Evolutionary conservation across 148 eudicot genomes (phyloP), one percentile per base, ranked within the genome.

Genomic region (Camellia granthamiana): DNA sequence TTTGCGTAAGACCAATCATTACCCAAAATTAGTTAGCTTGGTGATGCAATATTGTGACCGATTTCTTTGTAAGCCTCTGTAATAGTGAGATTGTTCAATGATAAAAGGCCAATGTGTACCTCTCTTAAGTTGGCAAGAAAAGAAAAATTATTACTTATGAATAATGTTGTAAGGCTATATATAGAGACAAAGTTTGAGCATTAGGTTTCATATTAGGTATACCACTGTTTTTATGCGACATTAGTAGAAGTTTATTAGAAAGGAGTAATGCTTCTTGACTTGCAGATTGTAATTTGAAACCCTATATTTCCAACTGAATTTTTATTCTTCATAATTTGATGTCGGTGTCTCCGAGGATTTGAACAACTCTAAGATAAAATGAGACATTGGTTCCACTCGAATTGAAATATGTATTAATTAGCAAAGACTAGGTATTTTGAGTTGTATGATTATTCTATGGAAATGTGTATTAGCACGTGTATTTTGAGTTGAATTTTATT

Each of bases 51-150:
- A 30, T 30, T 30, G 30, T 1, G 1, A 18, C 10, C 30, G 16
- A 70, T 70, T 49, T 38, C 49, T 13, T 70, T 70, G 49, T 47
- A 38, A 47, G 74, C 73, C 72, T 69, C 73, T 69, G 73, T 69
- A 46, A 46, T 69, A 69, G 52, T 13, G 14, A 69, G 18, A 19
- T 16, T 69, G 44, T 69, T 69, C 73, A 10, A 8, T 42, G 16
- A 52, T 44, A 42, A 49, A 69, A 44, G 52, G 44, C 54, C 72
- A 43, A 43, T 43, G n/a, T 68, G 72, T 49, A 69, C 56, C 3
- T 70, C 10, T 69, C 5, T 16, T 44, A 18, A 69, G 56, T 70
- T 47, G 74, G 16, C 0, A 47, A 70, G 73, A 23, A 44, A 42
- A 69, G 54, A 69, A 0, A 49, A 18, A 12, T 69, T 15, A 8